Percentiles rank a stretch among this genome's conserved stretches.
Conservation (phyloP, 2,329 filamentous ascomycete species). For the Sphaerostilbella broomeana region DNA sequence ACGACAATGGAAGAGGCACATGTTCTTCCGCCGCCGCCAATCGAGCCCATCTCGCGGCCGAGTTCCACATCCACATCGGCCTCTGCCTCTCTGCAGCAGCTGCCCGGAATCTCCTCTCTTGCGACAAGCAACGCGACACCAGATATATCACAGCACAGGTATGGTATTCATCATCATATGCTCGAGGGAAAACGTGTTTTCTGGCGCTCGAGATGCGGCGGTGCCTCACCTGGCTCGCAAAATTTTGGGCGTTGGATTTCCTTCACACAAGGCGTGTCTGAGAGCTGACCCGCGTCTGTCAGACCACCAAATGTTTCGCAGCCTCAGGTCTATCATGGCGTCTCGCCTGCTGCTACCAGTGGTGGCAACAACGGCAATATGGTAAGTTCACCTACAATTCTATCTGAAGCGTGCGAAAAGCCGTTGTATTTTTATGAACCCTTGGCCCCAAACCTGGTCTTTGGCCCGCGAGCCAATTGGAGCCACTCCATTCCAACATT, state of each 20-base stretch:
- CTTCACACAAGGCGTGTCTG: not conserved
- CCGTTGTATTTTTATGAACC: constrained; percentile 4
- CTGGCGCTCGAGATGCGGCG: not conserved
- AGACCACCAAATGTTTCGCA: constrained; percentile 10
- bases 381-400: constrained; percentile 30
- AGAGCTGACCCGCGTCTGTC: not conserved
- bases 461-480: constrained; percentile 10
- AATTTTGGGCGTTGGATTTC: too few relatives aligned
- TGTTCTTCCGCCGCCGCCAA: constrained; percentile 31
- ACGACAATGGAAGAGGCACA: constrained; percentile 42
- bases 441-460: constrained; percentile 7
- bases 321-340: constrained; percentile 11
- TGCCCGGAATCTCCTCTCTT: constrained; percentile 41
- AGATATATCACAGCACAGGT: constrained; percentile 35
- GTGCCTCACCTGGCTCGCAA: not conserved
- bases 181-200: not conserved
- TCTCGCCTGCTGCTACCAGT: constrained; percentile 35
- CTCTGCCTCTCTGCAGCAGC: constrained; percentile 35
- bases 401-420: not conserved
- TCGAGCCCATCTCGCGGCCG: constrained; percentile 45
- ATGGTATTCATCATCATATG: constrained; percentile 3
- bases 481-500: constrained; percentile 10
- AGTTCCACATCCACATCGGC: constrained; percentile 43
- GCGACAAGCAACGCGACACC: constrained; percentile 34
- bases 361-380: constrained; percentile 34